These are phyloP conservation scores for Hericium rajendrae DNA, from an alignment of 768 basidiomycete species.

Conservation along the genomic window DNA sequence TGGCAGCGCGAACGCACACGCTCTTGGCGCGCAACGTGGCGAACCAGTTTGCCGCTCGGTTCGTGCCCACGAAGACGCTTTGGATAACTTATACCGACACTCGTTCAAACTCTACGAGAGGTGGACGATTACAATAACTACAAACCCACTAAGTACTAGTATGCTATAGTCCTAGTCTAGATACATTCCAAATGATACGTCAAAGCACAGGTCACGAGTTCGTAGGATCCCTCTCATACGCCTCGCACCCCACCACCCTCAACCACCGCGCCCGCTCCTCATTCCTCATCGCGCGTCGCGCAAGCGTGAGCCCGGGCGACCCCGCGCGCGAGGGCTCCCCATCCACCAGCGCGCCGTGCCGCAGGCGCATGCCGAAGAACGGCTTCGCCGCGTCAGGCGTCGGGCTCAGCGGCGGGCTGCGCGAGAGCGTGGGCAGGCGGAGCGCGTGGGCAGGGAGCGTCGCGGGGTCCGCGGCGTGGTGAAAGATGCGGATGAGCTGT, in stretches of 20 bases:
- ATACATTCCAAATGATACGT: no score
- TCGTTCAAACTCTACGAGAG: no score
- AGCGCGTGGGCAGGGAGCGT: slow-evolving; percentile 33
- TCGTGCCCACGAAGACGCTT: no score
- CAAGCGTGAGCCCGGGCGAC: neutral
- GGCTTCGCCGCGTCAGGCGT: slow-evolving; percentile 17
- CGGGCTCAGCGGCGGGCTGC: no score
- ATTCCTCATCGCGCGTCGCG: slow-evolving; percentile 23
- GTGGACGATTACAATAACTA: no score
- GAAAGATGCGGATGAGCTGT: slow-evolving; percentile 44
- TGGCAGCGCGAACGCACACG: no score
- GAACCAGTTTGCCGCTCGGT: neutral
- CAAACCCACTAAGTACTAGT: no score
- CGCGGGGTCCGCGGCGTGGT: slow-evolving; percentile 35
- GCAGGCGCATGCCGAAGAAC: slow-evolving; percentile 17
- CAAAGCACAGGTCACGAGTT: no score
- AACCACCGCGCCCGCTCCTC: slow-evolving; percentile 40
- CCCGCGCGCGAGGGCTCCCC: no score
- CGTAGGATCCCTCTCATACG: slow-evolving; percentile 26
- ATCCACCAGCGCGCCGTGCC: slow-evolving; percentile 20
- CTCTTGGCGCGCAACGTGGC: neutral
- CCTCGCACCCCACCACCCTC: slow-evolving; percentile 34
- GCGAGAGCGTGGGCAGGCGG: neutral
- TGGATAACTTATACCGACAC: no score
- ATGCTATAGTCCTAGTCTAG: no score